These are phyloP conservation scores for Penicillium sp. DNA, from an alignment of 2,329 filamentous ascomycete genomes.

Conservation along the genomic window DNA sequence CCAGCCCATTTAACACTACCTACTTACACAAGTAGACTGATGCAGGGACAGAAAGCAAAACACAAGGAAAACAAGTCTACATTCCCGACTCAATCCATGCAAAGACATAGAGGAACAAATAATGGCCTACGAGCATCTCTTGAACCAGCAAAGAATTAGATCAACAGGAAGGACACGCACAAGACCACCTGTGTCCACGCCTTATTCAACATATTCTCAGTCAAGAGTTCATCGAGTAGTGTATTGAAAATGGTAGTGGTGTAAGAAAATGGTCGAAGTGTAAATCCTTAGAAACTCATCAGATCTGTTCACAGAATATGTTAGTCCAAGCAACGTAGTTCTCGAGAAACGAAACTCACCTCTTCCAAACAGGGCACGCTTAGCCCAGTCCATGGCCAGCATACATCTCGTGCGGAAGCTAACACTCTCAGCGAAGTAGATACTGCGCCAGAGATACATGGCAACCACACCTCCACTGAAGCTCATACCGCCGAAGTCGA, in stretches of 20 bases:
- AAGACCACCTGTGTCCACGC: not conserved
- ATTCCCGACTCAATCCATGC: not conserved
- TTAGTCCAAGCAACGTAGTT: not conserved
- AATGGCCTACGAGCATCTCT: not conserved
- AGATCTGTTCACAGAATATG: not conserved
- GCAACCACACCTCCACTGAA: conserved; percentile 80
- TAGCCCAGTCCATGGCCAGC: conserved; percentile 98
- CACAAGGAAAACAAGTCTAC: not conserved
- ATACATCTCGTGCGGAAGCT: conserved; percentile 82
- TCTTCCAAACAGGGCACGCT: conserved; percentile 89
- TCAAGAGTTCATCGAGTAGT: not conserved
- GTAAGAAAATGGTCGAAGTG: not conserved
- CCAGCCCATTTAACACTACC: not conserved
- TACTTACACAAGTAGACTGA: not conserved
- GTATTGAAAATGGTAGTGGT: not conserved
- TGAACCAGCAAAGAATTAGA: conserved; percentile 3
- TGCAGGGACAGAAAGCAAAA: not conserved
- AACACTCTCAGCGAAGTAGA: conserved; percentile 97
- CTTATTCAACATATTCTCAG: not conserved
- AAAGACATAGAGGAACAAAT: not conserved
- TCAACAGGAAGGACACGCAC: not conserved
- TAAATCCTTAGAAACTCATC: conserved; percentile 5
- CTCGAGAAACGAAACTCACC: conserved; percentile 54
- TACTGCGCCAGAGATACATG: conserved; percentile 91
- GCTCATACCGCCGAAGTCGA: conserved; percentile 77